A percentile compares a stretch with the other conserved stretches of the same genome.
phyloP scores from a whole-genome alignment of 1,284 basidiomycete genomes.

The Microbotryum violaceum region DNA sequence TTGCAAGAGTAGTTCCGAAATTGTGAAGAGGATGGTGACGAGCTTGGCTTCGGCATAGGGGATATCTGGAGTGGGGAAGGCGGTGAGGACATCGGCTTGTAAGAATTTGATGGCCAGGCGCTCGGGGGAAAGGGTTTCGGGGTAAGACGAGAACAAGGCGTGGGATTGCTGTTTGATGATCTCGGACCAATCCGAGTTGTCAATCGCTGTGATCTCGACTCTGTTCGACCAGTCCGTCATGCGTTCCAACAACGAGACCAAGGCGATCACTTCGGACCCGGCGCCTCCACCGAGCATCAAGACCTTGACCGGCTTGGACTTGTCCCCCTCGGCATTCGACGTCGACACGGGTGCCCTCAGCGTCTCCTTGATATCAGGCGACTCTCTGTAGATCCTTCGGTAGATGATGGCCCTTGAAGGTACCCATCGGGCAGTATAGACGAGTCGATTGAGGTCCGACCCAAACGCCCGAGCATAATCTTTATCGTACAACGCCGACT shows the following conservation, averaged over 20 bases:
- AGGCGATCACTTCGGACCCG: constrained; percentile 25
- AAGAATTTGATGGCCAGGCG: constrained; percentile 12
- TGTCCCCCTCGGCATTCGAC: neutral
- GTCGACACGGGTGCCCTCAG: neutral
- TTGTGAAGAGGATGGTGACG: constrained; percentile 29
- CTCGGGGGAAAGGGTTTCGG: neutral
- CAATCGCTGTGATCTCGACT: constrained; percentile 12
- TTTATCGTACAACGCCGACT: constrained; percentile 25
- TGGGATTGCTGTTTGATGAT: constrained; percentile 9
- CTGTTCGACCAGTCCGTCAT: neutral
- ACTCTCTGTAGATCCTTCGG: constrained; percentile 19
- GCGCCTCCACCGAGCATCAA: constrained; percentile 26
- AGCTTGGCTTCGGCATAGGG: constrained; percentile 4
- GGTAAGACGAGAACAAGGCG: constrained; percentile 1
- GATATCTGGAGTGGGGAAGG: neutral
- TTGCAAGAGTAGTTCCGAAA: constrained; percentile 30
- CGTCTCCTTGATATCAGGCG: neutral
- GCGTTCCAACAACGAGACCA: constrained; percentile 8
- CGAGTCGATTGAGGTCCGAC: constrained; percentile 17
- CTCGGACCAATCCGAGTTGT: constrained; percentile 15
- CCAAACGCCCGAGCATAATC: constrained; percentile 29
- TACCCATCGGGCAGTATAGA: constrained; percentile 24
- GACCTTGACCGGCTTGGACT: neutral
- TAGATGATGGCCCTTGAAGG: constrained; percentile 24
- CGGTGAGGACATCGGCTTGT: constrained; percentile 13